Base-by-base conservation (phyloP, 441 rosid species). In the Melastoma candidum region DNA sequence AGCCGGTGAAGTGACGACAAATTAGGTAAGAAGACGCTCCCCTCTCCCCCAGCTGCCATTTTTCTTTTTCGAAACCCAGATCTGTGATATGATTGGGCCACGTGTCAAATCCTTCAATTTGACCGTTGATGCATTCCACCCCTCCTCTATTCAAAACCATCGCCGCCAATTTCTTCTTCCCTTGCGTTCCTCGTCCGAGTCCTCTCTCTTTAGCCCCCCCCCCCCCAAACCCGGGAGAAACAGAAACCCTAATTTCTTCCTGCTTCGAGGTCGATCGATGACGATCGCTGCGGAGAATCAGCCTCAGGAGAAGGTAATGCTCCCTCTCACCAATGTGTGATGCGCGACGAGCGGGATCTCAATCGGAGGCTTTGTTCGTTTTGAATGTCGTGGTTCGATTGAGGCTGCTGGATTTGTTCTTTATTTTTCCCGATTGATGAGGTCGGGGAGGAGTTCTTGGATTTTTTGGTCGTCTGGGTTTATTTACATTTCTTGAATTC, bases 221-320 rank as follows among this genome's bases (percentile, higher is more conserved):
- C 22, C 22, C 22, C 22, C 22, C 22, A 0, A 10, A 7, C 11
- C 6, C 24, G 27, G 24, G 54, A 44, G 66, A 12, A 0, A 9
- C 14, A 6, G 12, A 29, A 53, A 53, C 26, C 32, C 49, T 46
- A 61, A 48, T 51, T 56, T 43, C 44, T 8, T 2, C 14, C 41
- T 32, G 41, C 8, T 32, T 32, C 7, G 41, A 2, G 41, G 41
- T 8, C 7, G 56, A 45, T 11, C 11, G 24, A 79, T 77, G 85
- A 83, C 80, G 68, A 79, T 82, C 41, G 69, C 77, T 64, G 66
- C 82, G 47, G 82, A 80, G 59, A 65, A 67, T 10, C 77, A 71
- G 2, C 59, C 73, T 49, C 77, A 71, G 45, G 79, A 75, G 49
- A 74, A 77, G 79, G 86, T 77, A n/a, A 26, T 12, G 32, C 53